These are phyloP conservation scores for Aspergillus tamarii DNA, from an alignment of 2,329 filamentous ascomycete genomes.

Conservation along the genomic window DNA sequence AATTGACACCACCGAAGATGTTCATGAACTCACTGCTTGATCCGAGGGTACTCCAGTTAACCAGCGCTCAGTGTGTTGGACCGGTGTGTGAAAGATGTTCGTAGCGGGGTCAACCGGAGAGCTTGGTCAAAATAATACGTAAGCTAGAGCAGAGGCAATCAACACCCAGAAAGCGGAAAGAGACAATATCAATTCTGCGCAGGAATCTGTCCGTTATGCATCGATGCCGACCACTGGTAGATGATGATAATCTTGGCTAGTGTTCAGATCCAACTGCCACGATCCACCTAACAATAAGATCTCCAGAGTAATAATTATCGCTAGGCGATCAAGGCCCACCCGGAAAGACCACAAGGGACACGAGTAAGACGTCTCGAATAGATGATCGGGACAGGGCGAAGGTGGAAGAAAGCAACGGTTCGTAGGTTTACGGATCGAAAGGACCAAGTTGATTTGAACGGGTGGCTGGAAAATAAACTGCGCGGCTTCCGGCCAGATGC, in stretches of 20 bases:
- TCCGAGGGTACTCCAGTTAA: constrained; percentile 10
- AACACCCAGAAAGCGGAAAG: constrained; percentile 8
- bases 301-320: constrained; percentile 21
- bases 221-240: constrained; percentile 10
- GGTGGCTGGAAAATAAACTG: constrained; percentile 41
- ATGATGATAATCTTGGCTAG: constrained; percentile 17
- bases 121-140: constrained; percentile 22
- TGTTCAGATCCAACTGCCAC: constrained; percentile 17
- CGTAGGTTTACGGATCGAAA: constrained; percentile 36
- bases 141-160: constrained; percentile 22
- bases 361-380: constrained; percentile 25
- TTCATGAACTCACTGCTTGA: constrained; percentile 1
- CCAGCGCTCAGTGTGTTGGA: constrained; percentile 14
- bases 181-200: constrained; percentile 17
- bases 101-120: constrained; percentile 23
- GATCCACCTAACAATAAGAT: constrained; percentile 21
- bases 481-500: constrained; percentile 29
- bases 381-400: constrained; percentile 23
- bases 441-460: constrained; percentile 25
- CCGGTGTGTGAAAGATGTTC: constrained; percentile 16
- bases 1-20: not conserved
- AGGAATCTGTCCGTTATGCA: constrained; percentile 17
- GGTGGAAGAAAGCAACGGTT: constrained; percentile 28
- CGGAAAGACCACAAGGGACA: constrained; percentile 22
- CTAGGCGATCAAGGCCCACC: constrained; percentile 21